Conservation (phyloP, 2,329 filamentous ascomycete genomes). For the Scopulariopsis brevicaulis region DNA sequence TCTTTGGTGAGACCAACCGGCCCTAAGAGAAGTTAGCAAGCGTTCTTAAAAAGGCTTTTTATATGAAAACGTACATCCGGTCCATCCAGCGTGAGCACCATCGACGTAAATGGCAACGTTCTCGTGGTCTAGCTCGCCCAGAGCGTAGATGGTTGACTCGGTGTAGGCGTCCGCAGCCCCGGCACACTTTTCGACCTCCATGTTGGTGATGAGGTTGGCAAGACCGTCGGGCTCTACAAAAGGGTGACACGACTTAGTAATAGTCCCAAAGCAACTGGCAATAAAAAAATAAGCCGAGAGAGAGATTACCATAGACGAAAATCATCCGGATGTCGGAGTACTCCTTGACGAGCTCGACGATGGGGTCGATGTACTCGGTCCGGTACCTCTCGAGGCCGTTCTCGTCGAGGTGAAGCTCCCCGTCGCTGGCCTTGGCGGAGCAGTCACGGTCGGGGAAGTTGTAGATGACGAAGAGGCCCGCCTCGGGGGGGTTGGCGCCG, state of each 20-base stretch:
- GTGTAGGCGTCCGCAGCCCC: conserved; percentile 35
- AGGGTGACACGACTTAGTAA: not conserved
- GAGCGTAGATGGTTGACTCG: conserved; percentile 36
- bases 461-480: conserved; percentile 42
- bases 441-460: conserved; percentile 46
- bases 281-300: not conserved
- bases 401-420: conserved; percentile 38
- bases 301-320: conserved; percentile 13
- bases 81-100: conserved; percentile 46
- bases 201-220: conserved; percentile 48
- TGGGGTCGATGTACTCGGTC: conserved; percentile 36
- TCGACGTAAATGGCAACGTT: conserved; percentile 49
- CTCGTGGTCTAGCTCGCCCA: conserved; percentile 38
- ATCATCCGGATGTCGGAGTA: conserved; percentile 31
- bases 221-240: conserved; percentile 40
- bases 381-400: conserved; percentile 42
- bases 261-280: not conserved
- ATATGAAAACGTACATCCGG: conserved; percentile 28
- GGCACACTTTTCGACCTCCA: conserved; percentile 35
- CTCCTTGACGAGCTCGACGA: conserved; percentile 26
- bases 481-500: conserved; percentile 22
- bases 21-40: not conserved
- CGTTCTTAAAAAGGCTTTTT: not conserved
- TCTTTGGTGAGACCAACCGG: not conserved
- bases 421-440: conserved; percentile 43